phyloP scores from a whole-genome alignment of 768 basidiomycete genomes.

The Amanita inopinata region DNA sequence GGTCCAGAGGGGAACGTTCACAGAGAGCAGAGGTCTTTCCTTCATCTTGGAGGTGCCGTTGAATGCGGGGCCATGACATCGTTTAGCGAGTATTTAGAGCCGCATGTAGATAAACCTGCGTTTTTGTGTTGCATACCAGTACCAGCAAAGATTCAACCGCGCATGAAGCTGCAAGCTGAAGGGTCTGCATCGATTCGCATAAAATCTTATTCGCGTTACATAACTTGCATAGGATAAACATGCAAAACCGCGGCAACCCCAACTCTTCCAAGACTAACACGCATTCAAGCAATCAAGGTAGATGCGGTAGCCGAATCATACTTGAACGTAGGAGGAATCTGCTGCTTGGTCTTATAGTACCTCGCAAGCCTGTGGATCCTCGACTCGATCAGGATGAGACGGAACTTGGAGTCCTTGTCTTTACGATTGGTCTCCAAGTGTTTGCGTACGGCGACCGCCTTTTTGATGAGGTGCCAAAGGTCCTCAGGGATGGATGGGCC shows the following conservation, averaged over 20 bases:
- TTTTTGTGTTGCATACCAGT: no score
- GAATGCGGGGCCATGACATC: no score
- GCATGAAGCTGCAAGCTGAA: no score
- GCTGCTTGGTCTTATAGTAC: constrained; percentile 98
- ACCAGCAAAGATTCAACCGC: no score
- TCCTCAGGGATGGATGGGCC: constrained; percentile 98
- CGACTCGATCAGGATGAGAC: constrained; percentile 98
- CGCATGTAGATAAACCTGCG: no score
- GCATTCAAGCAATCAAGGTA: constrained; percentile 67
- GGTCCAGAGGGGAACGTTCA: no score
- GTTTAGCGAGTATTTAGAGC: no score
- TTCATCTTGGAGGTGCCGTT: no score
- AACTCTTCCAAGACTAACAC: not conserved
- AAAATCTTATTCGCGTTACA: not conserved
- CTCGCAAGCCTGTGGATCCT: constrained; percentile 95
- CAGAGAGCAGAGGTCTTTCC: no score
- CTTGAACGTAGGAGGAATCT: constrained; percentile 97
- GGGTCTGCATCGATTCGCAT: not conserved
- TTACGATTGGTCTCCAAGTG: constrained; percentile 97
- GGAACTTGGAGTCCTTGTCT: constrained; percentile 95
- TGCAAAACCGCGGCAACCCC: not conserved
- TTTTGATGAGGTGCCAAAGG: constrained; percentile 99
- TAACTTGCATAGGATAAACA: not conserved
- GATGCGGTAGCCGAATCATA: constrained; percentile 95
- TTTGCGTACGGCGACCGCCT: constrained; percentile 98